Evolutionary conservation across 2,329 filamentous ascomycete genomes (phyloP).

Genomic region (Colletotrichum sp.): DNA sequence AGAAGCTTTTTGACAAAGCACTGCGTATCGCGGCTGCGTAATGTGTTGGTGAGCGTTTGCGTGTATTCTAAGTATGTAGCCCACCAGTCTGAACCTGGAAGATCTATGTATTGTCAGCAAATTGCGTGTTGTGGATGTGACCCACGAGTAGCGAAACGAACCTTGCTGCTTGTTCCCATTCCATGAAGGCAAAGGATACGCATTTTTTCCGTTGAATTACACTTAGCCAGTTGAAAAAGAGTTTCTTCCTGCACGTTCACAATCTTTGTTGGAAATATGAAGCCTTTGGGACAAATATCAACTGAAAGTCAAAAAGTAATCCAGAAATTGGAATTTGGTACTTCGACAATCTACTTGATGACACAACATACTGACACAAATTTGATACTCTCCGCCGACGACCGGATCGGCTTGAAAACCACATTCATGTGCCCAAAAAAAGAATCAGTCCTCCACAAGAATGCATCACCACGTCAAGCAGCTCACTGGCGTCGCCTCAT

Average conservation of each 20-base stretch:
- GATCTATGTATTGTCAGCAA: rapidly evolving
- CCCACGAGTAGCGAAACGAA: background rate
- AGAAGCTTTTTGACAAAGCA: background rate
- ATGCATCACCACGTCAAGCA: background rate
- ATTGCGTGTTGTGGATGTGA: rapidly evolving
- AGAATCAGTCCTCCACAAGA: background rate
- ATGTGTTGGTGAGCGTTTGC: background rate
- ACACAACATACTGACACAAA: rapidly evolving
- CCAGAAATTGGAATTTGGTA: rapidly evolving
- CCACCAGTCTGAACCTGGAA: background rate
- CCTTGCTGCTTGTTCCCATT: background rate
- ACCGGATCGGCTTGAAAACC: background rate
- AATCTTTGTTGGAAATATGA: background rate
- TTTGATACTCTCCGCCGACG: background rate
- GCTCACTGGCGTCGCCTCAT: background rate
- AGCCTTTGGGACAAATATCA: rapidly evolving
- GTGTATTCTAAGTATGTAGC: background rate
- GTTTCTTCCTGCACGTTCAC: background rate
- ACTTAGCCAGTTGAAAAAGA: rapidly evolving
- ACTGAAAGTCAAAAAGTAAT: rapidly evolving
- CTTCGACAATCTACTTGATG: rapidly evolving
- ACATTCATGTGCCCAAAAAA: background rate
- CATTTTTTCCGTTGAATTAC: background rate
- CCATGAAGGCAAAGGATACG: background rate
- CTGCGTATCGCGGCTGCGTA: background rate